Evolutionary conservation across 2,329 filamentous ascomycete genomes (phyloP).

Genomic region (Phyllosticta citriasiana): DNA sequence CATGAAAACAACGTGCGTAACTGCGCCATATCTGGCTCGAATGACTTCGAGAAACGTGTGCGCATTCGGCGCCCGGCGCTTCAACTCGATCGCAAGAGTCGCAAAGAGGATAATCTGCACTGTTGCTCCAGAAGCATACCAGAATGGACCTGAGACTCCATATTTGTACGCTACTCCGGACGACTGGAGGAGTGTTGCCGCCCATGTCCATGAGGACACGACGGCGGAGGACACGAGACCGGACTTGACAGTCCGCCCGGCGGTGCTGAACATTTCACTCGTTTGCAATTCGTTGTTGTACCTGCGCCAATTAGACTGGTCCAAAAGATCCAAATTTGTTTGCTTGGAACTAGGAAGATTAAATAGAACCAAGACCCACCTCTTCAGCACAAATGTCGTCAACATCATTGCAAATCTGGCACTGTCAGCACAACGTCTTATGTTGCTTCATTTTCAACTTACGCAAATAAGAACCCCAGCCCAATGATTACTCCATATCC

Average conservation of each 20-base stretch:
- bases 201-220: conserved; percentile 93
- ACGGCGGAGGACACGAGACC: conserved; percentile 81
- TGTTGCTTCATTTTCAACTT: conserved; percentile 15
- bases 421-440: conserved; percentile 12
- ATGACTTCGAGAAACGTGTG: conserved; percentile 80
- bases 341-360: too few species aligned
- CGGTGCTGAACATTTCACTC: conserved; percentile 67
- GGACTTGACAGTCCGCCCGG: conserved; percentile 78
- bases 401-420: conserved; percentile 56
- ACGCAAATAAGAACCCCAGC: conserved; percentile 62
- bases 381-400: conserved; percentile 60
- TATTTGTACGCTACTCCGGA: conserved; percentile 77
- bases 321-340: neutral
- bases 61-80: conserved; percentile 76
- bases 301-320: neutral
- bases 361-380: conserved; percentile 25
- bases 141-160: conserved; percentile 57
- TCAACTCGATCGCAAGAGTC: conserved; percentile 81
- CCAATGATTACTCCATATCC: conserved; percentile 73
- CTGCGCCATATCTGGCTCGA: conserved; percentile 64
- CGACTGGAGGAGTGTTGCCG: conserved; percentile 69
- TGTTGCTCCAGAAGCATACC: conserved; percentile 47
- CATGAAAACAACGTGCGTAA: conserved; percentile 58
- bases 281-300: conserved; percentile 52
- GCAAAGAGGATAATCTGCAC: conserved; percentile 69